Evolutionary conservation across 2,329 filamentous ascomycete species (phyloP).

Genomic region (Westerdykella sp.): DNA sequence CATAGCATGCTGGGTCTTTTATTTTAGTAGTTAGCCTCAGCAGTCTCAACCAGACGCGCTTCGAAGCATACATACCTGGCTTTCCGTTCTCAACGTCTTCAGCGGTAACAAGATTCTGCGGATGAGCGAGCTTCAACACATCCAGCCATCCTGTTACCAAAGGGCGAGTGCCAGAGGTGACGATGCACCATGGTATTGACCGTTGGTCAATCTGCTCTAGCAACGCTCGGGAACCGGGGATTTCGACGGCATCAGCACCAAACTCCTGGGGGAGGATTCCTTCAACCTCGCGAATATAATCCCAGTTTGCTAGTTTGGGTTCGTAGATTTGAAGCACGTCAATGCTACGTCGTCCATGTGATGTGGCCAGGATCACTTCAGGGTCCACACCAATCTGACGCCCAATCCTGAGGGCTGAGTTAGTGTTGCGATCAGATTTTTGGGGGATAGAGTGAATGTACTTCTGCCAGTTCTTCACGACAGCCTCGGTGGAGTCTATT

Average conservation of each 20-base stretch:
- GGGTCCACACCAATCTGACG: slow-evolving; percentile 78
- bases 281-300: slow-evolving; percentile 78
- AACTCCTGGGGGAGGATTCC: slow-evolving; percentile 68
- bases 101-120: slow-evolving; percentile 43
- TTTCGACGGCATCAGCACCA: slow-evolving; percentile 72
- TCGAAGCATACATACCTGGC: slow-evolving; percentile 18
- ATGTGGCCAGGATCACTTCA: slow-evolving; percentile 79
- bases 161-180: slow-evolving; percentile 45
- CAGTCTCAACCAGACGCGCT: too few species aligned
- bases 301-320: slow-evolving; percentile 83
- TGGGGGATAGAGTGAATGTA: slow-evolving; percentile 33
- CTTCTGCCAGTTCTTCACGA: slow-evolving; percentile 72
- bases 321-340: slow-evolving; percentile 75
- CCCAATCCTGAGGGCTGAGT: slow-evolving; percentile 54
- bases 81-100: slow-evolving; percentile 47
- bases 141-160: slow-evolving; percentile 48
- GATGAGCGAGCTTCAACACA: slow-evolving; percentile 44
- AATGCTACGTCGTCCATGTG: slow-evolving; percentile 84
- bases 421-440: slow-evolving; percentile 1
- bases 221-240: slow-evolving; percentile 72
- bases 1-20: slow-evolving; percentile 44
- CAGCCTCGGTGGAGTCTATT: slow-evolving; percentile 72
- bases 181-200: slow-evolving; percentile 75
- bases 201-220: slow-evolving; percentile 59
- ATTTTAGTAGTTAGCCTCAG: too few species aligned